Percentiles rank a stretch among this genome's conserved stretches.
These are phyloP conservation scores for Debaryomyces castellii DNA, from an alignment of 805 yeast species.

Conservation along the genomic window DNA sequence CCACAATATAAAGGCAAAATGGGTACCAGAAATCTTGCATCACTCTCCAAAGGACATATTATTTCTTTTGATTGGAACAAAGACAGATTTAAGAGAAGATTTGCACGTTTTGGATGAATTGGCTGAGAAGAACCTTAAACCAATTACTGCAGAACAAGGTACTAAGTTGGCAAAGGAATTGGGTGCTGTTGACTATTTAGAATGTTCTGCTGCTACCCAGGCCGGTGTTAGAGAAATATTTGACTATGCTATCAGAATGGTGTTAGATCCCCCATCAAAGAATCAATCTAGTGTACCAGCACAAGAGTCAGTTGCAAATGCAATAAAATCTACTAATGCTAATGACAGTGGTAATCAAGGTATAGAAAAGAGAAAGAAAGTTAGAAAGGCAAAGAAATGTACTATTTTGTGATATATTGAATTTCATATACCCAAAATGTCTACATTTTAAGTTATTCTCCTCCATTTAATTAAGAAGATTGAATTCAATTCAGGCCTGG, in stretches of 20 bases:
- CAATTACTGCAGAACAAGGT: slow-evolving; percentile 65
- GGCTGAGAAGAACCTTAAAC: slow-evolving; percentile 58
- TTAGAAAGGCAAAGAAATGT: slow-evolving; percentile 39
- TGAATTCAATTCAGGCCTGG: slow-evolving; percentile 1
- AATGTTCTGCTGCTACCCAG: slow-evolving; percentile 90
- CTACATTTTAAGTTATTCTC: not conserved
- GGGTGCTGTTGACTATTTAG: slow-evolving; percentile 73
- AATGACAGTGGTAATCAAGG: slow-evolving; percentile 6
- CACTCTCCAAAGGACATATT: slow-evolving; percentile 73
- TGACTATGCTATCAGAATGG: slow-evolving; percentile 76
- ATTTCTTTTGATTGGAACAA: slow-evolving; percentile 82
- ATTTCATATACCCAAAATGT: not conserved
- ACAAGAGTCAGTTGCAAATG: not conserved
- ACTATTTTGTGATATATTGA: slow-evolving; percentile 28
- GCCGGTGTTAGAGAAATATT: slow-evolving; percentile 82
- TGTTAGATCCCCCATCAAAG: slow-evolving; percentile 49
- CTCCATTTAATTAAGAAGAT: not conserved
- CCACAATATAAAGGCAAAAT: slow-evolving; percentile 73
- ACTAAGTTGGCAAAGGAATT: slow-evolving; percentile 63
- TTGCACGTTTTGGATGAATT: slow-evolving; percentile 71
- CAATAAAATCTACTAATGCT: slow-evolving; percentile 3
- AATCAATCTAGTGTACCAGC: slow-evolving; percentile 11
- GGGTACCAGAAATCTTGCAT: slow-evolving; percentile 81
- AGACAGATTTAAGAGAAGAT: slow-evolving; percentile 81
- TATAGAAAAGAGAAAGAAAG: slow-evolving; percentile 22